phyloP scores from a whole-genome alignment of 495 filamentous ascomycete species.

The Cairneyella variabilis region DNA sequence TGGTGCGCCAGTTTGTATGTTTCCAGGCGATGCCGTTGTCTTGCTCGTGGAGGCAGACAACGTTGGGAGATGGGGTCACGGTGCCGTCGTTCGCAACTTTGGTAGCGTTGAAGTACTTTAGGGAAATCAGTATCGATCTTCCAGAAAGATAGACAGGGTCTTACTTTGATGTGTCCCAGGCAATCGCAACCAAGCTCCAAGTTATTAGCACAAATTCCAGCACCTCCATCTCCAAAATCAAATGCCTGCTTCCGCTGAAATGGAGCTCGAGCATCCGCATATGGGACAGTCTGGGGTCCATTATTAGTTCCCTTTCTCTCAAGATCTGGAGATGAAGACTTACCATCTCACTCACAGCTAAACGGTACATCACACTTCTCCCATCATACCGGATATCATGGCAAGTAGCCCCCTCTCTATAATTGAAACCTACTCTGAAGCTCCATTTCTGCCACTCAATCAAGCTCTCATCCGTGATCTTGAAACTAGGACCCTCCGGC shows the following conservation, averaged over 20 bases:
- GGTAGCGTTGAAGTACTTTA: constrained; percentile 58
- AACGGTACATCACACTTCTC: constrained; percentile 61
- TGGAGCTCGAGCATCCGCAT: constrained; percentile 67
- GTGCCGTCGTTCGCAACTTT: constrained; percentile 54
- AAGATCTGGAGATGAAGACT: not conserved
- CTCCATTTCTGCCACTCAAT: constrained; percentile 70
- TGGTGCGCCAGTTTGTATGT: constrained; percentile 77
- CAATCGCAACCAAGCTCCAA: constrained; percentile 67
- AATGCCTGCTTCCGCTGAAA: constrained; percentile 78
- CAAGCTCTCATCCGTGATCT: constrained; percentile 38
- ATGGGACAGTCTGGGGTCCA: constrained; percentile 49
- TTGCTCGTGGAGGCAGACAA: constrained; percentile 76
- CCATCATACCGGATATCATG: constrained; percentile 70
- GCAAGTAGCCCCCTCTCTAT: constrained; percentile 64
- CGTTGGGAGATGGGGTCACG: constrained; percentile 60
- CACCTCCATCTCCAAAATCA: constrained; percentile 72
- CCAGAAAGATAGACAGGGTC: not conserved
- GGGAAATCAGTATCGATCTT: not conserved
- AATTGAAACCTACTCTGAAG: constrained; percentile 71
- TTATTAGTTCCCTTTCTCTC: not conserved
- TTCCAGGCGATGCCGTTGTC: constrained; percentile 75
- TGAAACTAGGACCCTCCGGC: constrained; percentile 49
- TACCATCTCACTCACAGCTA: constrained; percentile 72
- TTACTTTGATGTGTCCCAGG: constrained; percentile 62
- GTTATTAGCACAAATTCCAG: constrained; percentile 73